These are phyloP conservation scores for Biscutella laevigata DNA, from an alignment of 441 rosid genomes.

Conservation along the genomic window DNA sequence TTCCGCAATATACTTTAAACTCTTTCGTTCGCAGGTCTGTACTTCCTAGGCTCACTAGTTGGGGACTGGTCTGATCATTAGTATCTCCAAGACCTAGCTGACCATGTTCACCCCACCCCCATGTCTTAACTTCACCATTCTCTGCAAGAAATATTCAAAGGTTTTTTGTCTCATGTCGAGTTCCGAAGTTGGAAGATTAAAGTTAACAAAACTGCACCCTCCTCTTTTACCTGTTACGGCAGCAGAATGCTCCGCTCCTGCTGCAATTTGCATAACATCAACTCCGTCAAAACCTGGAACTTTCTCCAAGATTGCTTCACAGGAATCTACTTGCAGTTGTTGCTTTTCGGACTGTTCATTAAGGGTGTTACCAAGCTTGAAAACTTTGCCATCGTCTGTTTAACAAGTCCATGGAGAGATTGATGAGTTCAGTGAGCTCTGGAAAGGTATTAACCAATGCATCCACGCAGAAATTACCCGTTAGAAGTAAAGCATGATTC, in stretches of 20 bases:
- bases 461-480: constrained; percentile 32
- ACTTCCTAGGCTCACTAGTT: constrained; percentile 27
- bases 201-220: not conserved
- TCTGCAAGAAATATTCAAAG: constrained; percentile 30
- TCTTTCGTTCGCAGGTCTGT: constrained; percentile 12
- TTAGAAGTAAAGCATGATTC: constrained; percentile 61
- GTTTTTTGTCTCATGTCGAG: not conserved
- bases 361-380: constrained; percentile 57
- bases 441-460: not conserved
- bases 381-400: constrained; percentile 54
- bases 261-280: constrained; percentile 48
- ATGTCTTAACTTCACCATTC: constrained; percentile 49
- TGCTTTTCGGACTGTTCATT: constrained; percentile 28
- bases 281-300: constrained; percentile 37
- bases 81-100: constrained; percentile 76
- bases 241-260: constrained; percentile 91
- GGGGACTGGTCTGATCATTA: constrained; percentile 46
- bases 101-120: constrained; percentile 99
- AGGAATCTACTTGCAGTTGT: constrained; percentile 25
- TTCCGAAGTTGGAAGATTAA: not conserved
- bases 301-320: constrained; percentile 30
- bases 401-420: constrained; percentile 1
- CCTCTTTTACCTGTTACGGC: constrained; percentile 45
- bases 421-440: not conserved
- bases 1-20: constrained; percentile 55